Base-by-base conservation (phyloP, 345 rosid species). In the Erodium maritimum region DNA sequence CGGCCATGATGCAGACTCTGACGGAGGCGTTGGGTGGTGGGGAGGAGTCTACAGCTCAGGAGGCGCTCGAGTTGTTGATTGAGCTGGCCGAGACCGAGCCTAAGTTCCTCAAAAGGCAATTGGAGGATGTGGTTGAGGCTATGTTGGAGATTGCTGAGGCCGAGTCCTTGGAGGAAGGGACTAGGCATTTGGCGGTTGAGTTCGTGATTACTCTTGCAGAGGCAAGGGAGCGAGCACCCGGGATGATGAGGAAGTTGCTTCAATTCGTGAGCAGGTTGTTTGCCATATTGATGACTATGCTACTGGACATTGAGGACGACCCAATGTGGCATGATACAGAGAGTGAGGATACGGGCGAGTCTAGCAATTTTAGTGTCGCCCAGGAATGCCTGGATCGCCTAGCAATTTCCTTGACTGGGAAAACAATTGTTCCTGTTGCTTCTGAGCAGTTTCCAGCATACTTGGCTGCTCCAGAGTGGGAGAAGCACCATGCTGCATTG, bases 91-190 rank as follows among this genome's bases (percentile, higher is more conserved):
- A 95, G 21, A 84, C 88, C 0, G 99, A 94, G 78, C 99, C 99
- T 0, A 65, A 97, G 58, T 94, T 94, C 66, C 69, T 94, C 13
- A 66, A 97, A 68, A 63, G 96, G 77, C 99, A 94, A 67, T 64
- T 94, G 61, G 83, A 85, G 57, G 99, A 94, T 16, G 90, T 90
- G 12, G 99, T 94, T 19, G 93, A 82, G 19, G 79, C 99, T 2
- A 94, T 94, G 99, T 67, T 94, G 68, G 96, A 90, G 77, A 90
- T 94, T 57, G 99, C 93, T 0, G 99, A 90, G 80, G 99, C 99
- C 0, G 96, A 85, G 66, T 77, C 86, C 9, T 71, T 94, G 14
- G 99, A 94, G 69, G 99, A 94, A 66, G 90, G 96, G 33, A 94
- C 97, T 0, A 62, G 99, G 9, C 97, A 94, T 23, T 68, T 94